phyloP scores from a whole-genome alignment of 2,329 filamentous ascomycete species.

The Sporothrix brasiliensis region DNA sequence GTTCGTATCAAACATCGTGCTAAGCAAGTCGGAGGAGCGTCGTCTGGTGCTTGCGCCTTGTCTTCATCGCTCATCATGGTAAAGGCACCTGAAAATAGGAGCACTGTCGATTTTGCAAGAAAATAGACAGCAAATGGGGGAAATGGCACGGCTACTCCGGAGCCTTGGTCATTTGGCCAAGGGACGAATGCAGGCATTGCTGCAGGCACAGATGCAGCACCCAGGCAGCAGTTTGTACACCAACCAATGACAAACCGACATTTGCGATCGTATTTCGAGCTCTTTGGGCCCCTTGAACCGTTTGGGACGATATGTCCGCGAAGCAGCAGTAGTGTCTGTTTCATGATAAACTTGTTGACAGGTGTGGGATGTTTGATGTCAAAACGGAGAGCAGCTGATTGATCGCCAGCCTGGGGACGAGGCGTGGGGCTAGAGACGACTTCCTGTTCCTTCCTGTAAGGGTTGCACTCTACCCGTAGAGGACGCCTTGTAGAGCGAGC shows the following conservation, averaged over 20 bases:
- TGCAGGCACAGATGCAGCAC: constrained; percentile 13
- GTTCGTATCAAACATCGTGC: constrained; percentile 17
- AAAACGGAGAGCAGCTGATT: neutral
- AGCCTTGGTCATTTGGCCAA: constrained; percentile 3
- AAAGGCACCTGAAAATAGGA: neutral
- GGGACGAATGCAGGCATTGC: neutral
- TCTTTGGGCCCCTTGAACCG: neutral
- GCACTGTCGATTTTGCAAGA: neutral
- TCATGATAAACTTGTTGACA: neutral
- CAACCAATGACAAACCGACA: neutral
- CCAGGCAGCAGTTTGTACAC: constrained; percentile 16
- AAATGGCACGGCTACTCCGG: neutral
- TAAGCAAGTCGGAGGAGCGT: neutral
- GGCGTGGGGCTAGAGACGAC: neutral
- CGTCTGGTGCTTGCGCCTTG: neutral
- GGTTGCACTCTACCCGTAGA: neutral
- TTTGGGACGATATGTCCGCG: constrained; percentile 1
- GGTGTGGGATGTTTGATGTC: neutral
- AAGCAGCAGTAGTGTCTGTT: constrained; percentile 3
- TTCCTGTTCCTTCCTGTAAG: neutral
- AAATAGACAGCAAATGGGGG: neutral
- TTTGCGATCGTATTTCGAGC: neutral
- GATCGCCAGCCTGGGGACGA: neutral
- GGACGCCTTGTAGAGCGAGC: constrained; percentile 3
- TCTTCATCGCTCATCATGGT: neutral